phyloP scores from a whole-genome alignment of 495 filamentous ascomycete genomes.

The Hapsidospora chrysogenum region DNA sequence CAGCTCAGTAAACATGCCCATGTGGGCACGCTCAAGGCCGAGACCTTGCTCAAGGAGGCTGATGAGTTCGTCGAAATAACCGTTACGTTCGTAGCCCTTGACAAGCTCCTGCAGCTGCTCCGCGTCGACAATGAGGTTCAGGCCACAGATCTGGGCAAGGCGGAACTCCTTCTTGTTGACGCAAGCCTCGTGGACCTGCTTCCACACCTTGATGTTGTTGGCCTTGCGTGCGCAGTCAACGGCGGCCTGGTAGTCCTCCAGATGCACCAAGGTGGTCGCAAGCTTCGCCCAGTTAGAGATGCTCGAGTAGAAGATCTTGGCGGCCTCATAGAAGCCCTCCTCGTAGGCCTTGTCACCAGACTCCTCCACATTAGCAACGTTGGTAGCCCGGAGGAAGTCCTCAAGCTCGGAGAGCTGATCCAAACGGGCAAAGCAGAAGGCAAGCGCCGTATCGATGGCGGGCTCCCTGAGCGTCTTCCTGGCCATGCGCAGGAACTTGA shows the following conservation, averaged over 20 bases:
- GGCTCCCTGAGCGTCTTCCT: conserved; percentile 92
- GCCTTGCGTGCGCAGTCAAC: conserved; percentile 98
- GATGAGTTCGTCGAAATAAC: conserved; percentile 98
- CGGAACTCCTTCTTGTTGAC: conserved; percentile 98
- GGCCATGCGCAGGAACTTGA: conserved; percentile 95
- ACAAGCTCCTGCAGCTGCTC: conserved; percentile 91
- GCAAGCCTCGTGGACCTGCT: conserved; percentile 94
- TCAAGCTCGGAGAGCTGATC: conserved; percentile 87
- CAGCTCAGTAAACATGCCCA: conserved; percentile 93
- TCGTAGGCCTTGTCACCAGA: conserved; percentile 96
- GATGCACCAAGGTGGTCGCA: conserved; percentile 87
- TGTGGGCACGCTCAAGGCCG: conserved; percentile 66
- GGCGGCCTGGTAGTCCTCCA: conserved; percentile 93
- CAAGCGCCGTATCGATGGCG: conserved; percentile 81
- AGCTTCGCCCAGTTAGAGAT: conserved; percentile 99
- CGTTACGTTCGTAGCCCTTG: conserved; percentile 89
- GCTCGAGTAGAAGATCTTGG: conserved; percentile 97
- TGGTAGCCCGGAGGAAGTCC: conserved; percentile 86
- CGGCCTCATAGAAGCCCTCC: conserved; percentile 87
- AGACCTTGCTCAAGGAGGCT: conserved; percentile 86
- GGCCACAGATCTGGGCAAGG: conserved; percentile 95
- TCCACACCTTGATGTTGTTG: conserved; percentile 99
- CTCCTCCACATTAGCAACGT: conserved; percentile 87
- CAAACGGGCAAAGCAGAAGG: conserved; percentile 82
- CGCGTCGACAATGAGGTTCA: conserved; percentile 96